Conservation (phyloP, 1,284 basidiomycete species). For the Jaminaea rosea region DNA sequence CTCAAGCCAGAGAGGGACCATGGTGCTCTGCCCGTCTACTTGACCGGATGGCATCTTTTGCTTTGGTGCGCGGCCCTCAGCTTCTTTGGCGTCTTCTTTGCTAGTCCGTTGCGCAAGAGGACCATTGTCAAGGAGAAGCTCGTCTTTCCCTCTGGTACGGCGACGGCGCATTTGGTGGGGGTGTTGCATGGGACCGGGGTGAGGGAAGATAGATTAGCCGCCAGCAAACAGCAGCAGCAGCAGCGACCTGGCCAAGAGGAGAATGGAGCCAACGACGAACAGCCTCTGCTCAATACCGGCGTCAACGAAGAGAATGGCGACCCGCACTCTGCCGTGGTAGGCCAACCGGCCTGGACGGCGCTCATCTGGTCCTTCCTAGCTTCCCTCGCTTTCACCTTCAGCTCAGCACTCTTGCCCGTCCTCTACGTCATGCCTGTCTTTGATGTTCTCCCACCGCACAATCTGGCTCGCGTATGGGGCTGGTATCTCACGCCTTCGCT, state of each 20-base stretch:
- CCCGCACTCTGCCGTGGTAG: slow-evolving; percentile 6
- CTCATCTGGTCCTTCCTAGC: slow-evolving; percentile 40
- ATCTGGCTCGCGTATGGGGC: slow-evolving; percentile 73
- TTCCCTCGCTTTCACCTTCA: slow-evolving; percentile 19
- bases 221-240: no score
- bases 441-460: slow-evolving; percentile 57
- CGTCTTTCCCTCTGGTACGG: slow-evolving; percentile 84
- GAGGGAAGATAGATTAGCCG: neutral
- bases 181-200: slow-evolving; percentile 63
- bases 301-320: slow-evolving; percentile 1
- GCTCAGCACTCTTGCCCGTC: slow-evolving; percentile 58
- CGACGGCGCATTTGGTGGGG: slow-evolving; percentile 87
- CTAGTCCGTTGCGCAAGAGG: slow-evolving; percentile 83
- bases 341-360: slow-evolving; percentile 16
- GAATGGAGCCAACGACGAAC: neutral
- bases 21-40: slow-evolving; percentile 58
- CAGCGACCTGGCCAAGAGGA: neutral
- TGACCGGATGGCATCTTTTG: slow-evolving; percentile 64
- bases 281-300: neutral
- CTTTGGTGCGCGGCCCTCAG: slow-evolving; percentile 79
- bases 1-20: slow-evolving; percentile 69
- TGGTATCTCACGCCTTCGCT: slow-evolving; percentile 92
- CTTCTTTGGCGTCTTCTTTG: slow-evolving; percentile 79
- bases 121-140: slow-evolving; percentile 91
- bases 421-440: slow-evolving; percentile 85